phyloP scores from a whole-genome alignment of 345 rosid genomes.

The Draba incana region DNA sequence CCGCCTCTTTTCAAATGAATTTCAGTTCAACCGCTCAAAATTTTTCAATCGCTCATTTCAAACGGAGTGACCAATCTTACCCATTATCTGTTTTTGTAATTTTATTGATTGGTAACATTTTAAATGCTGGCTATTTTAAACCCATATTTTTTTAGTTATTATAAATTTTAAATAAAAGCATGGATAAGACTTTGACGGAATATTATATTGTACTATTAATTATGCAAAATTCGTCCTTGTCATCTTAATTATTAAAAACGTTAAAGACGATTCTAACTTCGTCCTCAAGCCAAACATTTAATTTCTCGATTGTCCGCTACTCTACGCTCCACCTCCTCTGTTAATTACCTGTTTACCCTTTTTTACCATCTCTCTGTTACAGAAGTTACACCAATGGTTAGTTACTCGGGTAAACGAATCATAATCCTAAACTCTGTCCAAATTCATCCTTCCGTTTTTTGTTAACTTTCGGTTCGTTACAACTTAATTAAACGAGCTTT shows the following conservation, averaged over 20 bases:
- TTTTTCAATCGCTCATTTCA: no score
- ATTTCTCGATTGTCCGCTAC: constrained; percentile 15
- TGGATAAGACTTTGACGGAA: no score
- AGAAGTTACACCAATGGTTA: neutral
- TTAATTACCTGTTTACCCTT: constrained; percentile 21
- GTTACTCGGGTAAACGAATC: neutral
- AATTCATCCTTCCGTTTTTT: constrained; percentile 7
- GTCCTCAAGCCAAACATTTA: constrained; percentile 38
- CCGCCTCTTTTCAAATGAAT: no score
- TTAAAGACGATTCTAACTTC: constrained; percentile 25
- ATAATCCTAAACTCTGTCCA: neutral
- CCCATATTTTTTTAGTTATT: no score
- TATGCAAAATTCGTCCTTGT: neutral
- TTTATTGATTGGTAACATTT: no score
- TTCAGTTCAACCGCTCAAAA: no score
- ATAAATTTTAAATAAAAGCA: no score
- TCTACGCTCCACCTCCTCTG: constrained; percentile 1
- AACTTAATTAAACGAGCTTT: neutral
- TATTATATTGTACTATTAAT: neutral
- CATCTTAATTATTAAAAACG: constrained; percentile 3
- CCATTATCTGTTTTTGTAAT: no score
- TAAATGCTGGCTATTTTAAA: no score
- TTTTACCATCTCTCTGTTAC: neutral
- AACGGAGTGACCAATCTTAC: no score
- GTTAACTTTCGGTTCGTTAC: neutral